Conservation (phyloP, 2,329 filamentous ascomycete genomes). For the Clonostachys solani region DNA sequence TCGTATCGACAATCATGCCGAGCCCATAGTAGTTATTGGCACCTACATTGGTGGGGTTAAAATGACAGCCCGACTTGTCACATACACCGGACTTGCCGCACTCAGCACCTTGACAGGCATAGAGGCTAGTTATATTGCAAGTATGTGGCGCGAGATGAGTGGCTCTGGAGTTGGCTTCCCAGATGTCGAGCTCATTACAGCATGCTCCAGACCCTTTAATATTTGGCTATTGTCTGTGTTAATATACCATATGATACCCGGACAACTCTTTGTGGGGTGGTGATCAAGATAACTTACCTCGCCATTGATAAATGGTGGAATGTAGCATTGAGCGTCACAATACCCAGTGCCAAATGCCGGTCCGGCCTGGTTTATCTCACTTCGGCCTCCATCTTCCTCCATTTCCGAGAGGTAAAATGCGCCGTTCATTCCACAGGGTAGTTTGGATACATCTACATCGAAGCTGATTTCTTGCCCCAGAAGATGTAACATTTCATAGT, state of each 20-base stretch:
- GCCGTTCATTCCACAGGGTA: constrained; percentile 65
- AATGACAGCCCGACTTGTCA: constrained; percentile 37
- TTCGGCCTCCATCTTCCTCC: constrained; percentile 55
- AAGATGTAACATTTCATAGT: constrained; percentile 57
- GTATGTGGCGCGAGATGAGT: constrained; percentile 43
- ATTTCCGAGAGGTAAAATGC: constrained; percentile 57
- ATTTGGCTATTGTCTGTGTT: constrained; percentile 22
- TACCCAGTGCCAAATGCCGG: constrained; percentile 60
- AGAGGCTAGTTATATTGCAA: constrained; percentile 38
- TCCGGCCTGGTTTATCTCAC: constrained; percentile 49
- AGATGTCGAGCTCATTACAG: constrained; percentile 53
- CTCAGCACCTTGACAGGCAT: constrained; percentile 34
- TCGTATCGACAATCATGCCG: constrained; percentile 26
- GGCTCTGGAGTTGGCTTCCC: constrained; percentile 45
- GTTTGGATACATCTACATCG: constrained; percentile 59
- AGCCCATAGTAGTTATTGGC: constrained; percentile 24
- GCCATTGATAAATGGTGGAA: constrained; percentile 44
- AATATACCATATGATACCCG: neutral
- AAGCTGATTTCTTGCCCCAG: constrained; percentile 60
- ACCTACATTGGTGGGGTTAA: constrained; percentile 31
- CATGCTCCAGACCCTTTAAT: constrained; percentile 37
- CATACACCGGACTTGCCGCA: constrained; percentile 33
- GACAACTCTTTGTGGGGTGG: neutral
- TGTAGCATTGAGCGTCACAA: constrained; percentile 57
- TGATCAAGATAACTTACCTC: constrained; percentile 23